Evolutionary conservation across 306 rosid species (phyloP).

Genomic region (Hippophae tibetana): DNA sequence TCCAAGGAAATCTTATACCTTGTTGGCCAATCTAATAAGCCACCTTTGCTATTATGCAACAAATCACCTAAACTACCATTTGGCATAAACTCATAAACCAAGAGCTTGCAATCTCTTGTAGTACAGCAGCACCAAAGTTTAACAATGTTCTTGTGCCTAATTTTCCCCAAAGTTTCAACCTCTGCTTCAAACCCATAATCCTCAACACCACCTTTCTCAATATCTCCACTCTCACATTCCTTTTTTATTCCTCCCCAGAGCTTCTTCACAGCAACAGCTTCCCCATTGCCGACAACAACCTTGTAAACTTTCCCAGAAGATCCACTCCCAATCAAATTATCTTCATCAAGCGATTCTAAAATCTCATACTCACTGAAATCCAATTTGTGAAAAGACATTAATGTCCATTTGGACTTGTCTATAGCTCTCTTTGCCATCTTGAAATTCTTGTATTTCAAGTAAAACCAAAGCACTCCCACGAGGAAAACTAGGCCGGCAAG

Average conservation of each 20-base stretch:
- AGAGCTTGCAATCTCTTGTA: conserved; percentile 65
- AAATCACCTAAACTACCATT: conserved; percentile 89
- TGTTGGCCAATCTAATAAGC: conserved; percentile 80
- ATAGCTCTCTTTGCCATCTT: conserved; percentile 34
- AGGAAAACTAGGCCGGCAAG: conserved; percentile 47
- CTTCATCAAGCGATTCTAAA: conserved; percentile 76
- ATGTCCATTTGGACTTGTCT: conserved; percentile 71
- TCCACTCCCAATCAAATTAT: conserved; percentile 77
- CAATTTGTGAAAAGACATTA: conserved; percentile 93
- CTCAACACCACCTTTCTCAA: conserved; percentile 43
- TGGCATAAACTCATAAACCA: conserved; percentile 96
- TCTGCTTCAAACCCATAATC: conserved; percentile 74
- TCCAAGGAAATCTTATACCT: conserved; percentile 80
- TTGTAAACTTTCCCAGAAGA: conserved; percentile 87
- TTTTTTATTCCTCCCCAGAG: conserved; percentile 42
- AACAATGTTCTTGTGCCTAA: conserved; percentile 92
- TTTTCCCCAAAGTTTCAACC: conserved; percentile 77
- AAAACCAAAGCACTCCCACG: conserved; percentile 63
- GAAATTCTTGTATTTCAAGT: conserved; percentile 51
- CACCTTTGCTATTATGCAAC: conserved; percentile 73
- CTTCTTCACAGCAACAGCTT: conserved; percentile 76
- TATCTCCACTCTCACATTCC: conserved; percentile 36
- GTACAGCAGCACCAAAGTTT: conserved; percentile 95
- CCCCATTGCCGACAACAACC: conserved; percentile 60
- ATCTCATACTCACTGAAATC: conserved; percentile 83